Conservation (phyloP, 176 grass and related monocot species). For the Stipa capillata region DNA sequence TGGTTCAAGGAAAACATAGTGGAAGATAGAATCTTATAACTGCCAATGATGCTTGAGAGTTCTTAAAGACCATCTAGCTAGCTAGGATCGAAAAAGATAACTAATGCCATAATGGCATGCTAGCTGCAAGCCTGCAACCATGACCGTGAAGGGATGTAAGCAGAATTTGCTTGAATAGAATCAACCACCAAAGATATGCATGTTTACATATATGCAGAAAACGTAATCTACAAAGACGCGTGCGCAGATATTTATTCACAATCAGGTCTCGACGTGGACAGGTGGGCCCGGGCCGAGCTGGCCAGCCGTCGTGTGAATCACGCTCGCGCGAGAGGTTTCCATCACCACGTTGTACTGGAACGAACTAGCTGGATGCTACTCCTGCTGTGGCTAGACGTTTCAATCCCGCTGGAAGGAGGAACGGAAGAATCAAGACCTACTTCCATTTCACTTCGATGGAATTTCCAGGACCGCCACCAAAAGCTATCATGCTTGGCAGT, state of each 20-base stretch:
- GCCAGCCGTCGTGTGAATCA: background rate
- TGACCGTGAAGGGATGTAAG: background rate
- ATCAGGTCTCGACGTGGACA: background rate
- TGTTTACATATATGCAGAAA: too few relatives aligned
- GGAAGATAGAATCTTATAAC: background rate
- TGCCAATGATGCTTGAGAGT: background rate
- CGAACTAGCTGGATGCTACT: background rate
- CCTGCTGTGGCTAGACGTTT: background rate
- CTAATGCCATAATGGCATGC: background rate
- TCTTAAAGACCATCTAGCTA: background rate
- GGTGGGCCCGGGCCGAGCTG: background rate
- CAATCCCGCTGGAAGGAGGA: background rate
- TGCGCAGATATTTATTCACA: background rate
- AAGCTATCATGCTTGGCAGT: too few relatives aligned
- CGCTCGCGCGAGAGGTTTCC: background rate
- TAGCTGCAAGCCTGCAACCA: background rate
- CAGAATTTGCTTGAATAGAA: background rate
- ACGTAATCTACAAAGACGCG: background rate
- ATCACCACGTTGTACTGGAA: background rate
- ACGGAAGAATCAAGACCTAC: background rate
- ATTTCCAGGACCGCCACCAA: too few relatives aligned
- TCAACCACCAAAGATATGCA: too few relatives aligned
- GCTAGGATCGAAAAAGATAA: too few relatives aligned
- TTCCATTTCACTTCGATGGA: background rate
- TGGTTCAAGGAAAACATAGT: background rate